Base-by-base conservation (phyloP, 768 basidiomycete genomes). In the Epithele typhae region DNA sequence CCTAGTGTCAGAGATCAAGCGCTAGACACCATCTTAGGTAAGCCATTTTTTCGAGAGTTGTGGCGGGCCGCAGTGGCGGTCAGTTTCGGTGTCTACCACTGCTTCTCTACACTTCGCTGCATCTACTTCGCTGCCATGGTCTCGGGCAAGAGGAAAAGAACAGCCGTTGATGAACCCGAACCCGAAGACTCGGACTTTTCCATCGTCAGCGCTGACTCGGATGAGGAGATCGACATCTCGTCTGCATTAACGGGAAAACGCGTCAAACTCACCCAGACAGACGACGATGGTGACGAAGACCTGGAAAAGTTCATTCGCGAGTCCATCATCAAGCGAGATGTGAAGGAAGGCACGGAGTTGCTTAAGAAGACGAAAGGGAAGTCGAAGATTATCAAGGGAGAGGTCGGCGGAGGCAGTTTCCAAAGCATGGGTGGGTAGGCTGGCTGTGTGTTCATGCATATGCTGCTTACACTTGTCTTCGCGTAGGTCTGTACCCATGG, bases 351-450 rank as follows among this genome's bases (percentile, higher is more conserved):
- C 1, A 87, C 83, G 0, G 78, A 85, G 41, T 53, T 89, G 8
- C 66, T 93, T 42, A 94, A 90, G 62, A 86, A 82, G 57, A 73
- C 79, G 11, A 92, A 87, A 57, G 82, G 80, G 8, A 87, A 86
- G 61, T 67, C 70, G 17, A 89, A 85, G 59, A 62, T 83, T 22
- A 67, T 66, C 3, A 91, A 87, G 61, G 84, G 83, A 15, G 84
- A 91, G 59, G 75, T 89, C 11, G 93, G 93, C 25, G 93, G 93
- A 24, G 93, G 93, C 17, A 95, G 92, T 53, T 97, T 96, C 57
- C 93, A 96, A 65, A 87, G 84, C 77, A 92, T 97, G 90, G 92
- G 91, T 91, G 45, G 44, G 81, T 74, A n/a, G n/a, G n/a, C n/a
- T n/a, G n/a, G n/a, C n/a, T n/a, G n/a, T n/a, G n/a, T n/a, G n/a